A percentile compares a stretch with the other conserved stretches of the same genome.
Conservation (phyloP, 371 early-diverging fungal species). For the Apophysomyces variabilis region DNA sequence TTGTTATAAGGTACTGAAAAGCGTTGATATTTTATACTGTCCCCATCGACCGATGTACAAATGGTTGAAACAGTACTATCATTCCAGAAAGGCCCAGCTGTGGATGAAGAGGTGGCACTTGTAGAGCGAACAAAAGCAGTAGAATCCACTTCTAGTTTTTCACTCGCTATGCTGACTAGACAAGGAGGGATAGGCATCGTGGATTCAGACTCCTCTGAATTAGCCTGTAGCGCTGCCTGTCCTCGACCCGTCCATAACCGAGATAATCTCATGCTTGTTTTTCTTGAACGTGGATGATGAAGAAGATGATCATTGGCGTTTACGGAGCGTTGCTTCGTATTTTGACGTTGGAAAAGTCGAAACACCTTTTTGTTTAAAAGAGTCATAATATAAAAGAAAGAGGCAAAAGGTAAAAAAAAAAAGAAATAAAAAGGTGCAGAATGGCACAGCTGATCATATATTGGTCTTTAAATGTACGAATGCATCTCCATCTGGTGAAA, state of each 20-base stretch:
- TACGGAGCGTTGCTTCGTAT: background rate
- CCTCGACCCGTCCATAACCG: slow-evolving; percentile 1
- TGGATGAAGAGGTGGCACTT: slow-evolving; percentile 5
- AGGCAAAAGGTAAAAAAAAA: background rate
- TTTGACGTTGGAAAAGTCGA: background rate
- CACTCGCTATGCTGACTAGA: background rate
- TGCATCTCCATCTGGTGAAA: background rate
- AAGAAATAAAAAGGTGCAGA: background rate
- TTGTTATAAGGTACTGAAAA: background rate
- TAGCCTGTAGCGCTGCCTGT: background rate
- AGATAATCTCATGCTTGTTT: background rate
- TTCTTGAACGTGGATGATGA: background rate
- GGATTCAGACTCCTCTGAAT: background rate
- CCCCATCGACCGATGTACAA: slow-evolving; percentile 2
- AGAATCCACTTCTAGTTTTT: slow-evolving; percentile 1
- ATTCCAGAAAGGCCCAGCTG: background rate
- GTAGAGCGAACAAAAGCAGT: background rate
- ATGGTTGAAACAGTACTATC: background rate
- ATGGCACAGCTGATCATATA: background rate
- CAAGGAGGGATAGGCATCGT: background rate
- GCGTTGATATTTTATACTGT: background rate
- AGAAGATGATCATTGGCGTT: background rate
- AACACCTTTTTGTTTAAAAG: slow-evolving; percentile 7
- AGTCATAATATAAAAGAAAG: background rate
- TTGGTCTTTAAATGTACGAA: background rate